Base-by-base conservation (phyloP, 2,329 filamentous ascomycete species). In the Neopestalotiopsis sp. region DNA sequence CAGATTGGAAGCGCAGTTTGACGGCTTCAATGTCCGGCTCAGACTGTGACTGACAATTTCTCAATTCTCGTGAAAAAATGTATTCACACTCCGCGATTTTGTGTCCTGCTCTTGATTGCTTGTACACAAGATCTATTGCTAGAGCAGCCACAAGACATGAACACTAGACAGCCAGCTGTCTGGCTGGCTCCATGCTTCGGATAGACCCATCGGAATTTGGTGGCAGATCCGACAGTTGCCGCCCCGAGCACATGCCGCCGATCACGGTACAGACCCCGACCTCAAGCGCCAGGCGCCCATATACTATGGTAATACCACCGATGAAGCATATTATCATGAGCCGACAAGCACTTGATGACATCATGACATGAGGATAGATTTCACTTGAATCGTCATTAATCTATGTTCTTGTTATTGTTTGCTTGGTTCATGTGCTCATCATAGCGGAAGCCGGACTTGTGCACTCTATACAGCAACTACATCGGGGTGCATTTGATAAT, bases 121-220 rank as follows among this genome's bases (percentile, higher is more conserved):
- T 20, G 45, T 10, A 38, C 34, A 38, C 34, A 38, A 10, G 10
- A 38, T 38, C 6, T 38, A 5, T 10, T 38, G 34, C 6, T 10
- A 7, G 10, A 7, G 10, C 34, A 38, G 34, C 2, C 5, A 38
- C 34, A 38, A 38, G 34, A 38, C 34, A 5, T 38, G 34, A 7
- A 38, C 10, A 4, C 34, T 1, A 38, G 34, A 6, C 34, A 38
- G 5, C 34, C 34, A 10, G 10, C 5, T 38, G 10, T 10, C 34
- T 38, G 34, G 2, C 45, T 49, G n/a, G 45, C 45, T 17, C 2
- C 17, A n/a, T 6, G 45, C 45, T 53, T 53, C 57, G 57, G 57
- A 59, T 59, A 59, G 57, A 59, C 24, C 57, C 57, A 59, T 59
- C 57, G 57, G 57, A 34, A 59, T 59, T 28, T 59, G 57, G 57